Evolutionary conservation across 768 basidiomycete species (phyloP).

Genomic region (Boletus sensibilis): DNA sequence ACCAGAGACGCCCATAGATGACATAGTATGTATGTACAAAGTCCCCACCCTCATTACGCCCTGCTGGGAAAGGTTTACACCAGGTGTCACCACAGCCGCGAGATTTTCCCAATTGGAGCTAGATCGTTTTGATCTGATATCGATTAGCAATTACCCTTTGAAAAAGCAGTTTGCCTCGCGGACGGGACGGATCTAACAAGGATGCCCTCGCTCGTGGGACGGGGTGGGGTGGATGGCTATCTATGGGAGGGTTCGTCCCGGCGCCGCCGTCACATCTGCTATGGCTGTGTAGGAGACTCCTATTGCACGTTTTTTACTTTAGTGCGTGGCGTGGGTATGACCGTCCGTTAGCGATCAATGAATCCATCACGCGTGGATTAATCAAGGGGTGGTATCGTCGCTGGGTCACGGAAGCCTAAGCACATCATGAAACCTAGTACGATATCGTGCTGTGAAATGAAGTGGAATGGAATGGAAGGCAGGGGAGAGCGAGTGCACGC

Average conservation of each 20-base stretch:
- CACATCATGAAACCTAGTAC: background rate
- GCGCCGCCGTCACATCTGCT: background rate
- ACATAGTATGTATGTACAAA: background rate
- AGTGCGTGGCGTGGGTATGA: background rate
- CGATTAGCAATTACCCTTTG: conserved; percentile 15
- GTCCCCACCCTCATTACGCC: background rate
- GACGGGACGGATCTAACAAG: conserved; percentile 10
- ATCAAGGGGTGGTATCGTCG: conserved; percentile 2
- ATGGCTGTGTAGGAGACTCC: conserved; percentile 1
- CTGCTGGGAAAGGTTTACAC: background rate
- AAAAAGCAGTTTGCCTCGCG: background rate
- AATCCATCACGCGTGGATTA: conserved; percentile 10
- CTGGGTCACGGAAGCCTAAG: conserved; percentile 11
- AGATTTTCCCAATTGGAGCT: conserved; percentile 11
- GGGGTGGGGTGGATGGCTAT: background rate
- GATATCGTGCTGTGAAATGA: conserved; percentile 2
- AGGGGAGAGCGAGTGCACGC: background rate
- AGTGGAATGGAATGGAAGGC: conserved; percentile 15
- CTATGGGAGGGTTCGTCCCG: background rate
- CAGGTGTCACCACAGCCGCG: background rate
- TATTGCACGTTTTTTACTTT: background rate
- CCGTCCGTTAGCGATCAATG: conserved; percentile 11
- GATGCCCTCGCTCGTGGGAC: background rate
- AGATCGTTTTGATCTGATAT: conserved; percentile 19
- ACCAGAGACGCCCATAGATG: background rate